Evolutionary conservation across 805 yeast genomes (phyloP).

Genomic region (Kodamaea lidongshanica): DNA sequence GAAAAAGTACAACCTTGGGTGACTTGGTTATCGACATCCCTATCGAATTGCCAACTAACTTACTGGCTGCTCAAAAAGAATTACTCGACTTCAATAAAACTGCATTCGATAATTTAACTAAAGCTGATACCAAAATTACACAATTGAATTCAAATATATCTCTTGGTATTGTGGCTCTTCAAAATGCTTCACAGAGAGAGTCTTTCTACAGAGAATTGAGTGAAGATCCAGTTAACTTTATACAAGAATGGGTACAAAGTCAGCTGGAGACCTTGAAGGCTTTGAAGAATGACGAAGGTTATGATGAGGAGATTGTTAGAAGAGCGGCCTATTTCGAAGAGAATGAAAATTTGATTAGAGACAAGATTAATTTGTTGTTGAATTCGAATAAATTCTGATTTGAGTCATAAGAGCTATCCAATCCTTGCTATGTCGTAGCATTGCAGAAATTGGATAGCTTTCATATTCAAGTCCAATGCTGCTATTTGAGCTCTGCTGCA

Average conservation of each 20-base stretch:
- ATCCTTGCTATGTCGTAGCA: too few species aligned
- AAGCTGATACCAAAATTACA: conserved; percentile 39
- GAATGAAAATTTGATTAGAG: conserved; percentile 57
- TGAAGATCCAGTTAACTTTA: conserved; percentile 69
- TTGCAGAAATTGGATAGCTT: too few species aligned
- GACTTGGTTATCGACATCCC: conserved; percentile 72
- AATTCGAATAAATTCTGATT: conserved; percentile 45
- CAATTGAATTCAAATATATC: conserved; percentile 38
- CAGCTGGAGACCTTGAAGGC: conserved; percentile 83
- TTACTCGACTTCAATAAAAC: conserved; percentile 31
- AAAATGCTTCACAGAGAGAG: conserved; percentile 57
- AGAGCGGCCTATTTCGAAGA: conserved; percentile 74
- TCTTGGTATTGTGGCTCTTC: conserved; percentile 47
- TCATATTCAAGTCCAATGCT: too few species aligned
- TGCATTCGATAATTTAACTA: conserved; percentile 38
- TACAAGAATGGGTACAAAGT: conserved; percentile 68
- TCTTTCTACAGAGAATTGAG: conserved; percentile 71
- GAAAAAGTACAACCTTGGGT: conserved; percentile 72
- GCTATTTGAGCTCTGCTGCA: too few species aligned
- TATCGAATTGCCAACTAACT: conserved; percentile 34
- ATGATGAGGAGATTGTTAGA: conserved; percentile 83
- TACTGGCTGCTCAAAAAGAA: conserved; percentile 32
- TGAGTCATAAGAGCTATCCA: too few species aligned
- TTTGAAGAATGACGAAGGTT: conserved; percentile 82
- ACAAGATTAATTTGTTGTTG: conserved; percentile 71